phyloP scores from a whole-genome alignment of 2,329 filamentous ascomycete species.

The Epichloe coenophiala region DNA sequence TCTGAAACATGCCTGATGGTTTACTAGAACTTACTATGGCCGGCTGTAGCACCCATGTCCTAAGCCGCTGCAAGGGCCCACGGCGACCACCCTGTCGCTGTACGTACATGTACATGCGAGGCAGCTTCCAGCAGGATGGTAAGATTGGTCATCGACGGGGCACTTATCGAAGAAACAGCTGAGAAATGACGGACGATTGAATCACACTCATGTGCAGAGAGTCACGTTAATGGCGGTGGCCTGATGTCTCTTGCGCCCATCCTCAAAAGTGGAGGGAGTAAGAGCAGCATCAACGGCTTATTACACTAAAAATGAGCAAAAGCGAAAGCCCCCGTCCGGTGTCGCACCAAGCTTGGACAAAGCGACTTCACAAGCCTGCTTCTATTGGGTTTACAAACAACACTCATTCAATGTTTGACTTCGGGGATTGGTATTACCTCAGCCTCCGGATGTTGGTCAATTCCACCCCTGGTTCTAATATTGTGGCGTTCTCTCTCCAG shows the following conservation, averaged over 20 bases:
- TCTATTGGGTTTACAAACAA: background rate
- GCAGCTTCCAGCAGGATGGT: constrained; percentile 5
- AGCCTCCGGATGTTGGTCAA: background rate
- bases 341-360: background rate
- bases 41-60: constrained; percentile 4
- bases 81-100: background rate
- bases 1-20: background rate
- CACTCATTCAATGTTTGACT: background rate
- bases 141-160: constrained; percentile 1
- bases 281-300: too few species aligned
- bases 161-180: background rate
- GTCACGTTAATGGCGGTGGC: too few species aligned
- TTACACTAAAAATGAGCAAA: background rate
- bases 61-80: constrained; percentile 4
- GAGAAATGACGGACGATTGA: background rate
- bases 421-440: background rate
- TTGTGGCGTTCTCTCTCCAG: background rate
- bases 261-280: too few species aligned
- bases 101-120: background rate
- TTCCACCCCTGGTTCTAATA: background rate
- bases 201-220: too few species aligned
- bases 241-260: too few species aligned
- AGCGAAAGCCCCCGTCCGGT: background rate
- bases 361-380: background rate
- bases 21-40: constrained; percentile 6